Base-by-base conservation (phyloP, 805 yeast species). In the Metschnikowia anglica region DNA sequence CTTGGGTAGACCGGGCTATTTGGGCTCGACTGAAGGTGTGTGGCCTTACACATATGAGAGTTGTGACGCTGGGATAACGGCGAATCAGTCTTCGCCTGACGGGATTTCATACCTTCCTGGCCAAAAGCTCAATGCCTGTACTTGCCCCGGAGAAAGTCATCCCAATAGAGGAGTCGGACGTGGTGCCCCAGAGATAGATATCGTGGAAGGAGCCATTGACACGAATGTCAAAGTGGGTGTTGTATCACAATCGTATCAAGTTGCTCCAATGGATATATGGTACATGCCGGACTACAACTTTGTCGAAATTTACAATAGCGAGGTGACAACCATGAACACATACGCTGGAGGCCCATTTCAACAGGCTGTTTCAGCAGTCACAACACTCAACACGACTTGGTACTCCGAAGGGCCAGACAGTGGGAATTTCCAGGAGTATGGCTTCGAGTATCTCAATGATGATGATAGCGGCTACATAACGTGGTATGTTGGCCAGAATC, bases 251-350 rank as follows among this genome's bases (percentile, higher is more conserved):
- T 88, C 97, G 3, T 65, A 84, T 59, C 98, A 91, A 72, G 68
- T 88, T 49, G 98, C 97, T 13, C 98, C 98, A 8, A 80, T 80
- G 60, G 98, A 91, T 65, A 83, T 89, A 50, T 91, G 97, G 97
- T 91, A 87, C 61, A 75, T 77, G 59, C 96, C 97, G 4, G 95
- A 91, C 65, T 89, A 89, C 63, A 78, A 81, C 52, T 90, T 76
- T 57, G 62, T 89, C 41, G 90, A 82, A 59, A 70, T 91, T 48
- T 70, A 85, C 64, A 88, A 91, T 66, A 51, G 53, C 18, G 68
- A 85, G 0, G 69, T 84, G 33, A 85, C 97, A 1, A 61, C 82
- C 11, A 86, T 89, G 90, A 91, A 90, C 62, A 73, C 88, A 1
- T 90, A 88, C 65, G 73, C 87, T 23, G 99, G 98, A 46, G 97